Percentiles rank a stretch among this genome's conserved stretches.
phyloP scores from a whole-genome alignment of 2,329 filamentous ascomycete genomes.

The Cladobotryum protrusum region DNA sequence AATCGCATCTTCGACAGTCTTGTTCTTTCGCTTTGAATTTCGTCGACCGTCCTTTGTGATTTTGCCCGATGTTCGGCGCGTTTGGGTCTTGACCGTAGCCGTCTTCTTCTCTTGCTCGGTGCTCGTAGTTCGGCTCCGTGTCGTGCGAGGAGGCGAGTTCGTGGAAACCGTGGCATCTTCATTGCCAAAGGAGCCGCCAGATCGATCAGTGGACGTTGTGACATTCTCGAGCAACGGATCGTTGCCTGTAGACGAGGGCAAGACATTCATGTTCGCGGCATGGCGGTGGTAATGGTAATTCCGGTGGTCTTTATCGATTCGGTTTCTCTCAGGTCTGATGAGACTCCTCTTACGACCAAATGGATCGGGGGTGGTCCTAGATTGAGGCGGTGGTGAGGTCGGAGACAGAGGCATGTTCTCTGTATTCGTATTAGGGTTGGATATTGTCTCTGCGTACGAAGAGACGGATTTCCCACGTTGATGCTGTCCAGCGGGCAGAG shows the following conservation, averaged over 20 bases:
- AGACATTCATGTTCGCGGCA: conserved; percentile 83
- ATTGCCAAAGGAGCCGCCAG: conserved; percentile 39
- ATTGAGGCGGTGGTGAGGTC: conserved; percentile 30
- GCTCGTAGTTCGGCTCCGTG: conserved; percentile 28
- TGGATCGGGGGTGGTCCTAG: conserved; percentile 25
- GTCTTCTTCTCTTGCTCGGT: conserved; percentile 28
- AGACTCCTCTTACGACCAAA: conserved; percentile 74
- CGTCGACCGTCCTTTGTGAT: conserved; percentile 51
- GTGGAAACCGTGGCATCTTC: conserved; percentile 38
- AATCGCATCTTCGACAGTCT: conserved; percentile 55
- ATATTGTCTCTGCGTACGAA: conserved; percentile 53
- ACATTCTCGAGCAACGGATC: conserved; percentile 79
- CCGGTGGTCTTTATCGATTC: conserved; percentile 79
- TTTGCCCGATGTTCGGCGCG: conserved; percentile 50
- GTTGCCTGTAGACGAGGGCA: conserved; percentile 87
- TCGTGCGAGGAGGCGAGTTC: conserved; percentile 33
- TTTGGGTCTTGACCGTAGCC: conserved; percentile 23
- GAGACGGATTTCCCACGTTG: conserved; percentile 51
- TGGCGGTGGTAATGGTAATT: conserved; percentile 96
- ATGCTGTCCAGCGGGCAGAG: conserved; percentile 37
- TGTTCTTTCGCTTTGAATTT: conserved; percentile 44
- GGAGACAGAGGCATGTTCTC: conserved; percentile 52
- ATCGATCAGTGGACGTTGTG: conserved; percentile 55
- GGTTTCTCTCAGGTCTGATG: conserved; percentile 79
- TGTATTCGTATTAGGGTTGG: conserved; percentile 48